Evolutionary conservation across 768 basidiomycete species (phyloP).

Genomic region (Nidularia sp.): DNA sequence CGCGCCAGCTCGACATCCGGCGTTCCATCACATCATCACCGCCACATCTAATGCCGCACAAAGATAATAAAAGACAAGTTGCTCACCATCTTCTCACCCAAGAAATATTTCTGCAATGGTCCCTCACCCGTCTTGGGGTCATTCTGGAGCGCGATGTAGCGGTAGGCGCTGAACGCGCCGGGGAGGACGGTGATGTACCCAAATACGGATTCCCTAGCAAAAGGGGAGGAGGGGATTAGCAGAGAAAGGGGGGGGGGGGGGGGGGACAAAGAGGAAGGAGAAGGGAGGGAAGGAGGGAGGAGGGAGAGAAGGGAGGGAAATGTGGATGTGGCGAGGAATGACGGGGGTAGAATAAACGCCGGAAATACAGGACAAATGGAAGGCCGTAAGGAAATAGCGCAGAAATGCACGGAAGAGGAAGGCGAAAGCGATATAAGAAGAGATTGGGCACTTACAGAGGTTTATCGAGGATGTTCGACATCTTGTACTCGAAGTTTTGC

Average conservation of each 20-base stretch:
- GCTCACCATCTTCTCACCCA: slow-evolving; percentile 88
- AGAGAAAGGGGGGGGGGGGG: background rate
- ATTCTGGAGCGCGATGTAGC: slow-evolving; percentile 90
- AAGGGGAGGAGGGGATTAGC: background rate
- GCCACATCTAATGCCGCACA: no score
- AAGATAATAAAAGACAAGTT: slow-evolving; percentile 3
- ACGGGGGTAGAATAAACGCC: no score
- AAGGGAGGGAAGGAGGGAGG: no score
- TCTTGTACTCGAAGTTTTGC: slow-evolving; percentile 95
- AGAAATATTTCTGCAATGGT: slow-evolving; percentile 92
- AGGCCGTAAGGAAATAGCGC: no score
- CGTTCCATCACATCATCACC: no score
- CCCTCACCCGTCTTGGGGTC: slow-evolving; percentile 71
- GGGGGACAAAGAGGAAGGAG: no score
- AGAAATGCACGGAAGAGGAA: background rate
- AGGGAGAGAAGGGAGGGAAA: no score
- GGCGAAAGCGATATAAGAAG: background rate
- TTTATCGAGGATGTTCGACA: slow-evolving; percentile 91
- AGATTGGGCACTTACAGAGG: slow-evolving; percentile 48
- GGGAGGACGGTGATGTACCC: slow-evolving; percentile 95
- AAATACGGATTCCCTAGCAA: slow-evolving; percentile 67
- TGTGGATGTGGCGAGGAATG: no score
- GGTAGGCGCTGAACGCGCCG: slow-evolving; percentile 89
- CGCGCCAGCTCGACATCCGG: no score
- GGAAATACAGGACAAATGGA: no score